Percentiles rank a stretch among this genome's conserved stretches.
Evolutionary conservation across 768 basidiomycete species (phyloP).

Genomic region (Tulasnella sp.): DNA sequence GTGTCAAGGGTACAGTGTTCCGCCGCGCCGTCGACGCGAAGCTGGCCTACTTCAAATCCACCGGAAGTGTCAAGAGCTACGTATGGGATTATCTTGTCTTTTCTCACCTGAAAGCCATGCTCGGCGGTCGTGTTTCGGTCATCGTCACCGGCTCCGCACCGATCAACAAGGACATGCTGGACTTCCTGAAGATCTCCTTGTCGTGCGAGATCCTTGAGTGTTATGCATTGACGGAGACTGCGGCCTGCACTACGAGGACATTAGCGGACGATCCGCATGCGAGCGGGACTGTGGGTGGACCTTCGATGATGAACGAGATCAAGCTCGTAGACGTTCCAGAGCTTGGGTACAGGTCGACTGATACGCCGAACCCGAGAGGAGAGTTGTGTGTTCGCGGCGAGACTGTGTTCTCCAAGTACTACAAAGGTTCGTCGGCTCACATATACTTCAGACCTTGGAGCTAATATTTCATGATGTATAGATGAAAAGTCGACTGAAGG

Average conservation of each 20-base stretch:
- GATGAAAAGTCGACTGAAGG: slow-evolving; percentile 76
- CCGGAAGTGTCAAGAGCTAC: slow-evolving; percentile 60
- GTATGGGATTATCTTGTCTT: slow-evolving; percentile 90
- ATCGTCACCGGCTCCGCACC: slow-evolving; percentile 82
- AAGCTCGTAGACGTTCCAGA: slow-evolving; percentile 85
- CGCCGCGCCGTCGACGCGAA: slow-evolving; percentile 69
- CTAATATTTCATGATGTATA: too few species aligned
- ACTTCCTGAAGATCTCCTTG: slow-evolving; percentile 81
- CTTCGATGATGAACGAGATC: slow-evolving; percentile 62
- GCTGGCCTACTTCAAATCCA: slow-evolving; percentile 53
- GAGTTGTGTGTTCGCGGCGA: slow-evolving; percentile 68
- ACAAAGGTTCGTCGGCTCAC: slow-evolving; percentile 46
- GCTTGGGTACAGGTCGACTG: slow-evolving; percentile 79
- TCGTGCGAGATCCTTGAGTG: slow-evolving; percentile 39
- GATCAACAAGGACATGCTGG: slow-evolving; percentile 71
- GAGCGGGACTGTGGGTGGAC: slow-evolving; percentile 75
- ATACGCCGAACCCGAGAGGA: slow-evolving; percentile 84
- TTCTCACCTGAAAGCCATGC: slow-evolving; percentile 59
- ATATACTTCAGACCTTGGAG: too few species aligned
- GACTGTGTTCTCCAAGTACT: slow-evolving; percentile 55
- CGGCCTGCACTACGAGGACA: background rate
- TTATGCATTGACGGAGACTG: slow-evolving; percentile 8
- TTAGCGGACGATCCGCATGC: slow-evolving; percentile 43
- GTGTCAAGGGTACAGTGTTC: slow-evolving; percentile 53
- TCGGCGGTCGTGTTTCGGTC: slow-evolving; percentile 68